phyloP scores from a whole-genome alignment of 495 filamentous ascomycete species.

The Xylaria palmicola region DNA sequence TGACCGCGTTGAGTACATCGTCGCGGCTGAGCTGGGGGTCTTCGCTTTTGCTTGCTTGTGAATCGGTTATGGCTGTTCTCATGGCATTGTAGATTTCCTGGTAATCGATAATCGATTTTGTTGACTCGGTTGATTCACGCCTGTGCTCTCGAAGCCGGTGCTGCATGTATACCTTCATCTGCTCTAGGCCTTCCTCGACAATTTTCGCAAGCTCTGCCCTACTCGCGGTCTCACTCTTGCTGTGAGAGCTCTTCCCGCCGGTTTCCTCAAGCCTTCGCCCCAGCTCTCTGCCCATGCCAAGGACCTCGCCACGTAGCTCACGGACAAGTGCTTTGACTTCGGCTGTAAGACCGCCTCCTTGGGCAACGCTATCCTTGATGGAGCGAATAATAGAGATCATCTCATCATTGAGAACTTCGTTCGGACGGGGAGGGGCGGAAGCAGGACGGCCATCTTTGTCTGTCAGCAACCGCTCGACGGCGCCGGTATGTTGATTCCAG shows the following conservation, averaged over 20 bases:
- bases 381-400: conserved; percentile 72
- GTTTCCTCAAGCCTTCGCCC: conserved; percentile 77
- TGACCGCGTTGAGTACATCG: conserved; percentile 79
- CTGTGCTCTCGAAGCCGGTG: conserved; percentile 71
- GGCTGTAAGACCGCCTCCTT: conserved; percentile 80
- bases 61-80: conserved; percentile 72
- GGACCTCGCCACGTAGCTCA: conserved; percentile 86
- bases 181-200: conserved; percentile 72
- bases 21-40: conserved; percentile 57
- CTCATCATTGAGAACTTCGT: conserved; percentile 62
- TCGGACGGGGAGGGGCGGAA: conserved; percentile 30
- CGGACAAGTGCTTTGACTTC: conserved; percentile 87
- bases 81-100: conserved; percentile 80
- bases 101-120: conserved; percentile 57
- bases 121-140: conserved; percentile 55
- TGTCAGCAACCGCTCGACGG: conserved; percentile 32
- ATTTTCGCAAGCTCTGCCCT: conserved; percentile 73
- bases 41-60: conserved; percentile 48
- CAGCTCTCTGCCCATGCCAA: conserved; percentile 88
- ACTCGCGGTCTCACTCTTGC: conserved; percentile 51
- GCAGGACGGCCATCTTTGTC: conserved; percentile 37
- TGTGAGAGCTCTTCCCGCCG: conserved; percentile 44
- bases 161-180: conserved; percentile 79
- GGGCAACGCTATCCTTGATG: conserved; percentile 83
- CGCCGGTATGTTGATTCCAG: conserved; percentile 37